These are phyloP conservation scores for Rhizopus microsporus DNA, from an alignment of 371 early-diverging fungal species.

Conservation along the genomic window DNA sequence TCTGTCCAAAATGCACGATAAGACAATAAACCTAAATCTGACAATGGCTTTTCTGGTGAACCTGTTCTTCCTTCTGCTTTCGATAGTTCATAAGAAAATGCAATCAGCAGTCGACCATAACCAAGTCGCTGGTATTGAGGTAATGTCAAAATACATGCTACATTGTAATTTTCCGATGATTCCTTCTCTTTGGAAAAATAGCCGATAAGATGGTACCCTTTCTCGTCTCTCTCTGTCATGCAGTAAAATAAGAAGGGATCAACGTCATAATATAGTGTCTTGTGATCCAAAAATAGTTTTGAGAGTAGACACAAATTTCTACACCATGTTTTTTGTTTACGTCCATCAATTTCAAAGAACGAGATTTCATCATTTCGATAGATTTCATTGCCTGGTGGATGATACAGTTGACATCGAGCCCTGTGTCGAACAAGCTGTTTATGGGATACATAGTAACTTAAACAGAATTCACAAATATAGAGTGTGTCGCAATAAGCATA, in stretches of 20 bases:
- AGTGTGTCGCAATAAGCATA: constrained; percentile 74
- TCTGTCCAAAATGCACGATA: constrained; percentile 98
- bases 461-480: constrained; percentile 94
- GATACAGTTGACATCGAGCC: constrained; percentile 78
- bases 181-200: constrained; percentile 99
- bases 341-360: constrained; percentile 92
- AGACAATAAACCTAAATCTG: constrained; percentile 96
- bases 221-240: constrained; percentile 80
- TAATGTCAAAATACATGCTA: constrained; percentile 99
- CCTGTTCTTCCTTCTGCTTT: constrained; percentile 95
- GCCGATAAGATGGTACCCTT: constrained; percentile 93
- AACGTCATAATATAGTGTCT: constrained; percentile 99
- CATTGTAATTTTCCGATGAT: constrained; percentile 94
- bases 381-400: constrained; percentile 95
- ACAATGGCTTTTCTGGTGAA: constrained; percentile 99
- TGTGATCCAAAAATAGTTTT: constrained; percentile 99
- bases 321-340: constrained; percentile 87
- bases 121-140: constrained; percentile 99
- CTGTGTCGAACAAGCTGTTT: constrained; percentile 74
- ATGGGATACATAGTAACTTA: constrained; percentile 75
- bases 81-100: constrained; percentile 97
- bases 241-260: constrained; percentile 99
- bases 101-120: constrained; percentile 96
- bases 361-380: constrained; percentile 85
- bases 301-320: constrained; percentile 89